Base-by-base conservation (phyloP, 208 protist species). In the Trypanosoma mega region DNA sequence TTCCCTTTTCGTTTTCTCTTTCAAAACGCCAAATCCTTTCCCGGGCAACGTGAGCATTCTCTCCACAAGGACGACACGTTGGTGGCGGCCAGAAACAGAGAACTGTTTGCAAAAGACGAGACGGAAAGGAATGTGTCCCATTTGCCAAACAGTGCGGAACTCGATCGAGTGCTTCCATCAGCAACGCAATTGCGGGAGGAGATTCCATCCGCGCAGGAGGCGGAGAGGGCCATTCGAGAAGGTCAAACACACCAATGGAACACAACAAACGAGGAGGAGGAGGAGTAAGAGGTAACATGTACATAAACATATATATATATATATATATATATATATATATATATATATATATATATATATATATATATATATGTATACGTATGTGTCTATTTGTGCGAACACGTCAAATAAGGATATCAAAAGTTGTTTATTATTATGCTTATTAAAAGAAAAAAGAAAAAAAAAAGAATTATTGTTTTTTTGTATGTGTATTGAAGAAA, bases 161-260 rank as follows among this genome's bases (percentile, higher is more conserved):
- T 82, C 16, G 74, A 88, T 37, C 8, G 51, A 16, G 31, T 64
- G 4, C 57, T 92, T 34, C 79, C 85, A 0, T 75, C 76, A 0
- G 49, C 58, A 43, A 72, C 73, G 63, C 82, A 92, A 67, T 67
- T 92, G 54, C 62, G 67, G 31, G 76, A 87, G 5, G 82, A 89
- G 63, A 68, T 92, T 56, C 85, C 85, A 2, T 80, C 76, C 5
- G 63, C 72, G 2, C 62, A 39, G 23, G 54, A 14, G 3, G 47
- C n/a, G 2, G 50, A 49, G 18, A 4, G 41, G 27, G 29, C 36
- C 4, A 39, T 31, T 52, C 2, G 23, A 9, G 14, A 48, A 16
- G 47, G 37, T 1, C 18, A 8, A 46, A 49, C 0, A 46, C 18
- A 16, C 9, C 3, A 60, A 48, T 26, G 1, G 26, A 80, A 76